Conservation (phyloP, 148 eudicot genomes). For the Rhododendron vialii region DNA sequence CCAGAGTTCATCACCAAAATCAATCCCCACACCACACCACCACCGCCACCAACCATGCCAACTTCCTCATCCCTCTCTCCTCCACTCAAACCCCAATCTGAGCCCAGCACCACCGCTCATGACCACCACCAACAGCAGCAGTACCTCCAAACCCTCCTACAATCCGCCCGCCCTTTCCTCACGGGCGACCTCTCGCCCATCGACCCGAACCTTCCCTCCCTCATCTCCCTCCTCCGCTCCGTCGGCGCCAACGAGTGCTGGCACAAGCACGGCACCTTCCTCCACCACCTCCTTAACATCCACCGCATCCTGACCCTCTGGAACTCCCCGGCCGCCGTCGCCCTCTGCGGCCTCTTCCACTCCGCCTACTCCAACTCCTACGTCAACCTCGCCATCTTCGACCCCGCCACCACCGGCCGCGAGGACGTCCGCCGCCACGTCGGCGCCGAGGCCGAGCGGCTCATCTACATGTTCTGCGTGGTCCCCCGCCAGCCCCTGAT, state of each 20-base stretch:
- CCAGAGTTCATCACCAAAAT: too few relatives aligned
- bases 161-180: conserved; percentile 64
- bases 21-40: too few relatives aligned
- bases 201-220: conserved; percentile 47
- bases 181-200: conserved; percentile 59
- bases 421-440: conserved; percentile 61
- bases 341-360: conserved; percentile 87
- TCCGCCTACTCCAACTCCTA: conserved; percentile 98
- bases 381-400: conserved; percentile 92
- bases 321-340: conserved; percentile 16
- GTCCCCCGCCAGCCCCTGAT: conserved; percentile 76
- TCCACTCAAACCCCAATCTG: background rate
- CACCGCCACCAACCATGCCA: background rate
- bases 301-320: conserved; percentile 51
- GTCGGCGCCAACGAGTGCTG: conserved; percentile 96
- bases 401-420: conserved; percentile 72
- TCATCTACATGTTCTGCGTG: conserved; percentile 77
- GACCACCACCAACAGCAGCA: background rate
- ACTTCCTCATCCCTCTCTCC: background rate
- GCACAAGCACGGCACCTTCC: conserved; percentile 97
- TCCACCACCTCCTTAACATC: conserved; percentile 67
- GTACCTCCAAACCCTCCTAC: conserved; percentile 27
- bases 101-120: background rate
- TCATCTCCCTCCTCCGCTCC: conserved; percentile 51
- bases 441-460: conserved; percentile 56